Percentiles rank a stretch among this genome's conserved stretches.
Evolutionary conservation across 164 flowering plant genomes (phyloP).

Genomic region (Aristolochia californica): DNA sequence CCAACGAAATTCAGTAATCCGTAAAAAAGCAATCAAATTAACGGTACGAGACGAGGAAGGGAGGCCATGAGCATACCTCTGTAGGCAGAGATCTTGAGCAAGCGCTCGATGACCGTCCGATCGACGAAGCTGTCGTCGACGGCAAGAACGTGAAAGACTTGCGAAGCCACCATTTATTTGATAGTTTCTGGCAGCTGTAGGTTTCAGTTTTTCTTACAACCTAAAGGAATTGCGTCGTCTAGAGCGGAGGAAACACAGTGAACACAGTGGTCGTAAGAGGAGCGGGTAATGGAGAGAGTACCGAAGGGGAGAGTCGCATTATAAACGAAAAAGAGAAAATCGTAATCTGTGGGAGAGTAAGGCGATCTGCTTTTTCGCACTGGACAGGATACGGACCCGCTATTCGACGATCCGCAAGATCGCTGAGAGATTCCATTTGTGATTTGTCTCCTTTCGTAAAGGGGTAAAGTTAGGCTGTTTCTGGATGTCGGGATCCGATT

Average conservation of each 20-base stretch:
- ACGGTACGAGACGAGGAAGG: too few species aligned
- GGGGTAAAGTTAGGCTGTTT: not conserved
- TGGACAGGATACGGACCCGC: not conserved
- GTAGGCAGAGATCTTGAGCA: conserved; percentile 70
- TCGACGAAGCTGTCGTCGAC: conserved; percentile 92
- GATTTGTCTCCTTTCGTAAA: not conserved
- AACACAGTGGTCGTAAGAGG: too few species aligned
- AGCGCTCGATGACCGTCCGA: conserved; percentile 71
- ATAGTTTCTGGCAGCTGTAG: not conserved
- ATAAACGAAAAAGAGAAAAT: not conserved
- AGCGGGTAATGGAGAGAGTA: not conserved
- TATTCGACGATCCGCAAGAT: not conserved
- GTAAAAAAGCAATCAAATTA: too few species aligned
- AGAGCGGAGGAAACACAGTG: too few species aligned
- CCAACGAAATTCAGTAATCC: not conserved
- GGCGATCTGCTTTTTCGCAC: not conserved
- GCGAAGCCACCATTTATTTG: not conserved
- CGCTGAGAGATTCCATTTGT: not conserved
- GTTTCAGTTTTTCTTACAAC: too few species aligned
- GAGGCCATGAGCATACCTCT: conserved; percentile 43
- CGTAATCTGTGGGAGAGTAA: too few species aligned
- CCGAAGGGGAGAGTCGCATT: not conserved
- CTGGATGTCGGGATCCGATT: not conserved
- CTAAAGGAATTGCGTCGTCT: too few species aligned
- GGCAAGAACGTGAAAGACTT: conserved; percentile 69